Conservation (phyloP, 1,284 basidiomycete genomes). For the Veloboletus limbatus region DNA sequence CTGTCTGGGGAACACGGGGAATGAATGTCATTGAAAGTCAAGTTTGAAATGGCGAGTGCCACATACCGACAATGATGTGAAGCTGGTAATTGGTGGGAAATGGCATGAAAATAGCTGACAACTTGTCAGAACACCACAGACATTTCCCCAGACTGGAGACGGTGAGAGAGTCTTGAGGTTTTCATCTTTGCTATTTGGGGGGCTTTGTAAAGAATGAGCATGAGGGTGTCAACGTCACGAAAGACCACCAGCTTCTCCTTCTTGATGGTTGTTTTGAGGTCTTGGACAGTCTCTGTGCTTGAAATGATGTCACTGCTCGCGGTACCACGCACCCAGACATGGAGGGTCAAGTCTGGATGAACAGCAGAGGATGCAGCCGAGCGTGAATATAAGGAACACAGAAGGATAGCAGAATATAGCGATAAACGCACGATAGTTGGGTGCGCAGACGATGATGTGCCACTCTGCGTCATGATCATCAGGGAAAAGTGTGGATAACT, state of each 20-base stretch:
- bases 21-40: no score
- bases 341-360: background rate
- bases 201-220: background rate
- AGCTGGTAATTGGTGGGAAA: background rate
- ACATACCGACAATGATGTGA: background rate
- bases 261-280: constrained; percentile 1
- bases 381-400: background rate
- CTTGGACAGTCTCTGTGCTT: background rate
- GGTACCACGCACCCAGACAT: background rate
- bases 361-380: background rate
- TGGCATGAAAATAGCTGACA: background rate
- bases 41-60: background rate
- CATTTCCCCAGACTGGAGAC: background rate
- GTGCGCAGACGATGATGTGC: background rate
- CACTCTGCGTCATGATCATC: no score
- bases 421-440: background rate
- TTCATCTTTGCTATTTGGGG: background rate
- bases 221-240: background rate
- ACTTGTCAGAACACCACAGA: background rate
- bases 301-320: background rate
- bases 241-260: background rate
- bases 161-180: background rate
- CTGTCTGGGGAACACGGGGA: no score
- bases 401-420: background rate
- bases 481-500: no score